Evolutionary conservation across 192 early-diverging fungal genomes (phyloP), one percentile per base, ranked within the genome.

Genomic region (Haplosporangium gracile): DNA sequence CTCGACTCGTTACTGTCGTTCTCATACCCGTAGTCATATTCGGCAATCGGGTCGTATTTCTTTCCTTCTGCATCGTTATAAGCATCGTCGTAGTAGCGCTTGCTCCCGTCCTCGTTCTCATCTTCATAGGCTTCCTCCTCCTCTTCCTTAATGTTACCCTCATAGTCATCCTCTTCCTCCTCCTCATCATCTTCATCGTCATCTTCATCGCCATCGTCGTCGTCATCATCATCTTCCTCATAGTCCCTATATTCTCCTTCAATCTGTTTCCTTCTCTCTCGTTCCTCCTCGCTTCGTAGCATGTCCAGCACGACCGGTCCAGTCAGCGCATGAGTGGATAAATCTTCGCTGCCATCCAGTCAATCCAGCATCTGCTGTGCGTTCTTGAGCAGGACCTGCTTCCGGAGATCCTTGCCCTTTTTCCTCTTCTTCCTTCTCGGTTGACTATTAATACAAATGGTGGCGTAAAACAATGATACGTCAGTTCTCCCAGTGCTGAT

Each of bases 381-480:
- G 34, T 86, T 86, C 79, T 86, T 86, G 53, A 86, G 74, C 32
- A 86, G 71, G 34, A 86, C 84, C 68, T 80, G 78, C 65, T 86
- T 86, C 16, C 84, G 78, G 10, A 86, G 79, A 47, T 86, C 84
- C 65, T 86, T 86, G 42, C 70, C 84, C 57, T 78, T 86, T 74
- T 86, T 86, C 60, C 84, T 80, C 75, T 81, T 86, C n/a, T 86
- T 86, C 42, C 84, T 74, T n/a, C 76, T 55, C 45, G 84, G 84
- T 9, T 79, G 39, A 9, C 84, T 86, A 70, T 15, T 55, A 16
- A 26, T 32, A 18, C 10, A 51, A 51, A 40, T 39, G 70, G 39
- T 39, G 32, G 39, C 18, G 49, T 22, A 51, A 18, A 51, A 22
- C 20, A 51, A 51, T 22, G 20, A 18, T 5, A 16, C 16, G 49